Conservation (phyloP, 148 eudicot genomes). For the Rhododendron ferrugineum region DNA sequence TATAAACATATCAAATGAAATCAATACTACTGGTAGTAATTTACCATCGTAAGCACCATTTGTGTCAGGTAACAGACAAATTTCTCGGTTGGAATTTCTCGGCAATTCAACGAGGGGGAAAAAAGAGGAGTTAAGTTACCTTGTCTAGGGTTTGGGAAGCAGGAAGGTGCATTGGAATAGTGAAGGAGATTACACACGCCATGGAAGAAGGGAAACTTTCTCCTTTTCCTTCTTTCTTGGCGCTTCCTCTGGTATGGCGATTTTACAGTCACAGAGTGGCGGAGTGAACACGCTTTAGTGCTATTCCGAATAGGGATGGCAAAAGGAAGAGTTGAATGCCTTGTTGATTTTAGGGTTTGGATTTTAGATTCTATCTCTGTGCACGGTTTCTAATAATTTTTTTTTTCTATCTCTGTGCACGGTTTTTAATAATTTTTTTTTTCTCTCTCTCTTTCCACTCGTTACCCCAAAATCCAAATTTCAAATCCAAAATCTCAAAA, state of each 20-base stretch:
- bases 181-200: slow-evolving; percentile 9
- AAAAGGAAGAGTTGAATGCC: too few relatives aligned
- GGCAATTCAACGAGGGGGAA: not conserved
- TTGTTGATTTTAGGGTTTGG: too few relatives aligned
- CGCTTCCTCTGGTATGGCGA: not conserved
- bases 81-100: not conserved
- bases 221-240: not conserved
- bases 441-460: too few relatives aligned
- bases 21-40: not conserved
- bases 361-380: too few relatives aligned
- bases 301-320: too few relatives aligned
- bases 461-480: too few relatives aligned
- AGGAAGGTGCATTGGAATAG: not conserved
- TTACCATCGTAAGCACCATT: not conserved
- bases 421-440: too few relatives aligned
- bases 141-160: not conserved
- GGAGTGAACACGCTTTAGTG: too few relatives aligned
- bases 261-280: not conserved
- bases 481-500: too few relatives aligned
- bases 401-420: too few relatives aligned
- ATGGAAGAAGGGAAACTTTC: not conserved
- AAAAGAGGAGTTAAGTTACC: not conserved
- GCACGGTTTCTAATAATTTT: too few relatives aligned
- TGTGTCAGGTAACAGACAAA: not conserved
- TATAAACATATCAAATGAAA: not conserved